Conservation (phyloP, 768 basidiomycete species). For the Suillus occidentalis region DNA sequence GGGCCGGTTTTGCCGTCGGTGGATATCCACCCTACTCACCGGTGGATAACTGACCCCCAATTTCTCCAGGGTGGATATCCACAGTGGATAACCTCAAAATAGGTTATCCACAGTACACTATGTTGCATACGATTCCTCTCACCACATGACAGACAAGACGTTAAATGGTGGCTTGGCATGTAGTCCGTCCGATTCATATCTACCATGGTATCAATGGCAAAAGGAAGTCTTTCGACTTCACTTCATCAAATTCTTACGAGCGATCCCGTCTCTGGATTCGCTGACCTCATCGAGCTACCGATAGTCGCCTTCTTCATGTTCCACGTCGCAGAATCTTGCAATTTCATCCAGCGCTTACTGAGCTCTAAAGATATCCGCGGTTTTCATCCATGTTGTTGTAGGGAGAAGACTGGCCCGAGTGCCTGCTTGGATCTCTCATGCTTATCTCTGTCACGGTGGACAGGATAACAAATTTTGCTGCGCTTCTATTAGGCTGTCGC, state of each 20-base stretch:
- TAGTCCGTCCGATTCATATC: background rate
- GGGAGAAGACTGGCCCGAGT: background rate
- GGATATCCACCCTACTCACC: too few relatives aligned
- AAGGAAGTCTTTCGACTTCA: background rate
- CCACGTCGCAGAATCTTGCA: background rate
- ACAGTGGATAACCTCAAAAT: too few relatives aligned
- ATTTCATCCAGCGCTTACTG: constrained; percentile 1
- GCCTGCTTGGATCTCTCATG: constrained; percentile 13
- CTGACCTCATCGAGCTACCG: background rate
- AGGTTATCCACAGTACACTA: too few relatives aligned
- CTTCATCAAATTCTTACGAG: background rate
- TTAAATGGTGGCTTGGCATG: background rate
- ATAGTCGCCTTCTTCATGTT: background rate
- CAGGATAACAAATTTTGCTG: background rate
- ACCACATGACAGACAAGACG: background rate
- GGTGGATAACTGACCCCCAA: too few relatives aligned
- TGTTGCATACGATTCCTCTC: background rate
- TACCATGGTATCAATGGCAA: too few relatives aligned
- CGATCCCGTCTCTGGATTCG: background rate
- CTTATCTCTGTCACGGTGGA: constrained; percentile 10
- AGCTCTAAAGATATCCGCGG: constrained; percentile 14
- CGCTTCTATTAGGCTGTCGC: too few relatives aligned
- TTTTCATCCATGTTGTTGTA: background rate
- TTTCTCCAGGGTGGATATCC: too few relatives aligned
- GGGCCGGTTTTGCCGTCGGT: too few relatives aligned